Base-by-base conservation (phyloP, 805 yeast genomes). In the Hanseniaspora pseudoguilliermondii region DNA sequence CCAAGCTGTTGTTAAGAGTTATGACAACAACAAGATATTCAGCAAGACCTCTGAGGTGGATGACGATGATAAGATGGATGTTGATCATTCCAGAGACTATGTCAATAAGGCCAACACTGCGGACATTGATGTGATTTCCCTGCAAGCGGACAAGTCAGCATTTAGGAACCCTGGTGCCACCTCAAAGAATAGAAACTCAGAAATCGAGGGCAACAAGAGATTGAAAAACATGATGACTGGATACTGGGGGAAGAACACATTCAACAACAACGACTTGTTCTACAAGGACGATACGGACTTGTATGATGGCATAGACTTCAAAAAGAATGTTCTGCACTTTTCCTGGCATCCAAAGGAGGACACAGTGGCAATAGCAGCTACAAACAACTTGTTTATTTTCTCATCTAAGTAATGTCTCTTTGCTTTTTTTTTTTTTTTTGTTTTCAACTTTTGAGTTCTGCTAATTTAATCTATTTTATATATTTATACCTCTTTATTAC, bases 261-360 rank as follows among this genome's bases (percentile, higher is more conserved):
- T 43, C 27, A 55, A 55, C 29, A 49, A 55, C 27, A 54, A 36
- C 18, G 36, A 53, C 32, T 48, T 53, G 40, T 53, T 53, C 9
- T 53, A 34, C 50, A 44, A 38, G 32, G 56, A 53, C 16, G 51
- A 54, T 20, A 25, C 39, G 20, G 55, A 49, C 18, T 35, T 56
- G 5, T 51, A 56, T 20, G 81, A 82, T 65, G 91, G 84, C 66
- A 86, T 90, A 61, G 97, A 95, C 71, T 93, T 90, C 75, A 88
- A 90, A 71, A 91, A 90, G 76, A 84, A 87, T 70, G 90, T 93
- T 59, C 76, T 91, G 70, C 97, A 93, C 72, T 76, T 89, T 70
- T 88, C 97, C 69, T 93, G 99, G 98, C 98, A 93, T 75, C 98
- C 99, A 60, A 77, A 75, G 62, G 98, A 95, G 72, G 88, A 93